Base-by-base conservation (phyloP, 345 rosid genomes). In the Lepidium aucheri region DNA sequence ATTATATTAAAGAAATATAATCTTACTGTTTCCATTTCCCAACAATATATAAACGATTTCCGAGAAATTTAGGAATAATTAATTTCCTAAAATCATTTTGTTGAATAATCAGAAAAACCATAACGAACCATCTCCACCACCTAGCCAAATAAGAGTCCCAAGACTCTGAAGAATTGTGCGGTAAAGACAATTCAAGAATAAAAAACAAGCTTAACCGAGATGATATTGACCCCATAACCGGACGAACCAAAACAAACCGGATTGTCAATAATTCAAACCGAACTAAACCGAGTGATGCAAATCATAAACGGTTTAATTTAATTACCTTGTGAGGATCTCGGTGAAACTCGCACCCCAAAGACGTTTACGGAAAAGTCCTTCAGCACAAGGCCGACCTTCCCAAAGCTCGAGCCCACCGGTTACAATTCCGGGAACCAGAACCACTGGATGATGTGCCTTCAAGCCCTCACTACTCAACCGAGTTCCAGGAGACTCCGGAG, bases 291-390 rank as follows among this genome's bases (percentile, higher is more conserved):
- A 43, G 11, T 2, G 35, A 50, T n/a, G 17, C 41, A 16, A 53
- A 24, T 30, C 42, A 8, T 10, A 18, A 26, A 54, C 61, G 34
- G 34, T 1, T 0, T 61, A 45, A 3, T 30, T 12, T 60, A 6
- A 6, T 67, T 70, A 85, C 96, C 96, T 82, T 63, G 54, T 79
- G 65, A 85, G 68, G 63, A 85, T 63, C 63, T 85, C 87, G 28
- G 84, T 41, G 76, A 90, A 84, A 79, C 83, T 71, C 51, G 90
- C 91, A 5, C 86, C 90, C 97, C 86, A 85, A 60, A 90, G 90
- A 38, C 90, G 74, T 53, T 83, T 80, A n/a, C 91, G 78, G 35
- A 87, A 90, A 67, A 87, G 82, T 36, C 89, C 91, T 54, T 85
- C 84, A 2, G 87, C 79, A 47, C 88, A 85, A 65, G 90, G 85